These are phyloP conservation scores for Evernia prunastri DNA, from an alignment of 495 filamentous ascomycete genomes.

Conservation along the genomic window DNA sequence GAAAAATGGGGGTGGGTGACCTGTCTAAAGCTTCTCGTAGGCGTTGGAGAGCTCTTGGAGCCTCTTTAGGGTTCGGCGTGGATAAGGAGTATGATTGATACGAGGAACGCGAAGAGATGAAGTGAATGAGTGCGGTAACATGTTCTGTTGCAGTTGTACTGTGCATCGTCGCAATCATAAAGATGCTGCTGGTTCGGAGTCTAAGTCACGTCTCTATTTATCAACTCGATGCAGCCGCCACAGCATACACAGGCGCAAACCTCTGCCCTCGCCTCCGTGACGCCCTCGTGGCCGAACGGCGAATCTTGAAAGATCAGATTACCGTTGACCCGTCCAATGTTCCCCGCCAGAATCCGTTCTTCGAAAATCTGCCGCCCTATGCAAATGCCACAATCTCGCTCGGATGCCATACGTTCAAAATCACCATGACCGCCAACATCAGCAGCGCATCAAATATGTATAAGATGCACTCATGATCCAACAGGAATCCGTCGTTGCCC, in stretches of 20 bases:
- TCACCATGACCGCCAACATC: constrained; percentile 49
- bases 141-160: too few species aligned
- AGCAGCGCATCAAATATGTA: constrained; percentile 56
- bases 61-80: too few species aligned
- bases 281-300: neutral
- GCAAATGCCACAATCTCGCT: constrained; percentile 21
- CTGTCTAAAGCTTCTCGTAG: too few species aligned
- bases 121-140: too few species aligned
- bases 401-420: constrained; percentile 43
- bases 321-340: neutral
- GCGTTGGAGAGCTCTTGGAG: too few species aligned
- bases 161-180: neutral
- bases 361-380: neutral
- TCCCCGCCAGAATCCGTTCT: neutral
- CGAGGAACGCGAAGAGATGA: too few species aligned
- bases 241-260: neutral
- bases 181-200: neutral
- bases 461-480: constrained; percentile 51
- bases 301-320: neutral
- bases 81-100: too few species aligned
- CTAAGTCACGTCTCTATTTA: neutral
- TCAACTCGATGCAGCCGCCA: neutral
- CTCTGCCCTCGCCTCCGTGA: neutral
- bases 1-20: too few species aligned
- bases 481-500: constrained; percentile 46